These are phyloP conservation scores for Cyclostephanos tholiformis DNA, from an alignment of 108 stramenopile species.

Conservation along the genomic window DNA sequence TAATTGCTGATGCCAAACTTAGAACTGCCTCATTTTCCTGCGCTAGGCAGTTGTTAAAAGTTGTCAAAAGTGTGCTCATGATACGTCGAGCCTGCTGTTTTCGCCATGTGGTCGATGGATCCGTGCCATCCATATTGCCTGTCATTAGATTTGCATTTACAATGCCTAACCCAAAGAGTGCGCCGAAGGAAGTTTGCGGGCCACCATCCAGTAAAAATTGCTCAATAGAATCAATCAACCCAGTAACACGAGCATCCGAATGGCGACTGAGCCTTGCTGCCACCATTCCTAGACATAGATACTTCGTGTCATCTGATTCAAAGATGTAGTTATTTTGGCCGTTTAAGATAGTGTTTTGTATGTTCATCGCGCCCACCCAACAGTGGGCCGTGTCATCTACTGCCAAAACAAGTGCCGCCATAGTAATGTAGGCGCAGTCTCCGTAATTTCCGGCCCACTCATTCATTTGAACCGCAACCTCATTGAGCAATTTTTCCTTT, in stretches of 20 bases:
- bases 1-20: constrained; percentile 42
- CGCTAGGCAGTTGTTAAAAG: constrained; percentile 44
- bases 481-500: constrained; percentile 18
- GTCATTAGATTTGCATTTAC: constrained; percentile 46
- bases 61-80: constrained; percentile 45
- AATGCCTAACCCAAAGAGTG: constrained; percentile 60
- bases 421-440: constrained; percentile 30
- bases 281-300: constrained; percentile 35
- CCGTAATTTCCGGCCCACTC: constrained; percentile 21
- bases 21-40: constrained; percentile 26
- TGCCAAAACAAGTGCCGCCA: constrained; percentile 19
- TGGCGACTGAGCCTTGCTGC: constrained; percentile 29
- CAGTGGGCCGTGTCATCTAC: constrained; percentile 17
- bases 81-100: constrained; percentile 1
- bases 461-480: constrained; percentile 17
- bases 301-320: constrained; percentile 30
- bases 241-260: constrained; percentile 45
- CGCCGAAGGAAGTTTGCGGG: constrained; percentile 53
- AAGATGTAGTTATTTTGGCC: constrained; percentile 30
- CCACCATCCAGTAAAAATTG: constrained; percentile 33
- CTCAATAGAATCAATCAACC: constrained; percentile 52
- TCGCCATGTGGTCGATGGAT: constrained; percentile 24
- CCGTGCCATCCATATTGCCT: constrained; percentile 16
- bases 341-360: constrained; percentile 33
- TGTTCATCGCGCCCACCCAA: constrained; percentile 7